Evolutionary conservation across 2,329 filamentous ascomycete species (phyloP).

Genomic region (Ophiostoma quercus): DNA sequence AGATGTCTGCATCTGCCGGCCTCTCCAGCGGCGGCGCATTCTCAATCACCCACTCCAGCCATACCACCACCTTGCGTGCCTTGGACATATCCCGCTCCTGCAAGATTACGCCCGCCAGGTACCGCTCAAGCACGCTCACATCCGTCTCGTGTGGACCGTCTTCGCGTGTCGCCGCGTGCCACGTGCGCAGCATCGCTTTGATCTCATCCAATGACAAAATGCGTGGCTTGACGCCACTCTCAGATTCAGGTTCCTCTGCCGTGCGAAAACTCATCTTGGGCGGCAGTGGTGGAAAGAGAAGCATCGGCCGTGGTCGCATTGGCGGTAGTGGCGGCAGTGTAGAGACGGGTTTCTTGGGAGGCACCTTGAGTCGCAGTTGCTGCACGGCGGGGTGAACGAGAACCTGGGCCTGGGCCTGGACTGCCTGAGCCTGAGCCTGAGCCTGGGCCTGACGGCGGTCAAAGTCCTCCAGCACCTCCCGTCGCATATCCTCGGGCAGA

Average conservation of each 20-base stretch:
- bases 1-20: background rate
- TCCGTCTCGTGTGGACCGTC: conserved; percentile 78
- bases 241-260: conserved; percentile 30
- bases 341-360: conserved; percentile 29
- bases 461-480: conserved; percentile 69
- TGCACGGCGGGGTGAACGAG: conserved; percentile 33
- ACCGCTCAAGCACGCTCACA: conserved; percentile 66
- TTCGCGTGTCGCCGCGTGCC: conserved; percentile 65
- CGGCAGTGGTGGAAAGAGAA: conserved; percentile 46
- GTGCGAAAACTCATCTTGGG: conserved; percentile 45
- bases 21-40: conserved; percentile 36
- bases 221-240: background rate
- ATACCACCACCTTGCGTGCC: conserved; percentile 82
- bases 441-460: conserved; percentile 40
- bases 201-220: conserved; percentile 51
- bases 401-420: conserved; percentile 10
- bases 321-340: conserved; percentile 28
- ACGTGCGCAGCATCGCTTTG: conserved; percentile 66
- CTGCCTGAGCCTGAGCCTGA: background rate
- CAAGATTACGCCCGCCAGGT: conserved; percentile 63
- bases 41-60: conserved; percentile 54
- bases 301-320: conserved; percentile 33
- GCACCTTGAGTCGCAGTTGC: conserved; percentile 46
- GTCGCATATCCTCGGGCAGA: conserved; percentile 26
- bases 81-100: conserved; percentile 81